phyloP scores from a whole-genome alignment of 2,329 filamentous ascomycete species.

The Aplosporella prunicola region DNA sequence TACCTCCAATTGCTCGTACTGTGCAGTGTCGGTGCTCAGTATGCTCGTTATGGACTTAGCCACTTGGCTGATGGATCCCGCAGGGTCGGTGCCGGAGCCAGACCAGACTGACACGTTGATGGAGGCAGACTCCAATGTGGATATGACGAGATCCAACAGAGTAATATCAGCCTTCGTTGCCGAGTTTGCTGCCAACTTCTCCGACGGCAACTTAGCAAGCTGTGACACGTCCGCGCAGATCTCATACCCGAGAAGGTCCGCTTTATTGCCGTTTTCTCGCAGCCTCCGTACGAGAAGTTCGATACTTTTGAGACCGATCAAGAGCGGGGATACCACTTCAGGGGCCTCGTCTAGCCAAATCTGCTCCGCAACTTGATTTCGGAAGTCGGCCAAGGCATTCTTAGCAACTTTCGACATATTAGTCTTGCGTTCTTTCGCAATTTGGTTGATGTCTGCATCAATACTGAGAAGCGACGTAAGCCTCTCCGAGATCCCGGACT shows the following conservation, averaged over 20 bases:
- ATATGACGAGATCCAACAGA: constrained; percentile 34
- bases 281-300: constrained; percentile 48
- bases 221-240: constrained; percentile 32
- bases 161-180: constrained; percentile 15
- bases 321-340: constrained; percentile 49
- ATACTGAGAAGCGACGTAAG: constrained; percentile 47
- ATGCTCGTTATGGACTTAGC: constrained; percentile 23
- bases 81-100: constrained; percentile 27
- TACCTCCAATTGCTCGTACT: constrained; percentile 5
- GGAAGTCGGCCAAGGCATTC: constrained; percentile 46
- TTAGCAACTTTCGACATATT: constrained; percentile 62
- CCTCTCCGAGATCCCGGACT: constrained; percentile 46
- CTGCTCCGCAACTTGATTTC: constrained; percentile 41
- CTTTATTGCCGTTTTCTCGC: constrained; percentile 38
- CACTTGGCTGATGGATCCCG: constrained; percentile 28
- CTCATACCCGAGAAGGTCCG: constrained; percentile 36
- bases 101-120: constrained; percentile 5
- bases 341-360: constrained; percentile 52
- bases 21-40: too few relatives aligned
- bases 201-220: constrained; percentile 23
- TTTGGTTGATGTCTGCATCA: constrained; percentile 46
- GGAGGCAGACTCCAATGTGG: constrained; percentile 43
- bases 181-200: background rate
- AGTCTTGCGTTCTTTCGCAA: constrained; percentile 55
- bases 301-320: constrained; percentile 54